phyloP scores from a whole-genome alignment of 352 stramenopile genomes.

The Nothophytophthora sp. region DNA sequence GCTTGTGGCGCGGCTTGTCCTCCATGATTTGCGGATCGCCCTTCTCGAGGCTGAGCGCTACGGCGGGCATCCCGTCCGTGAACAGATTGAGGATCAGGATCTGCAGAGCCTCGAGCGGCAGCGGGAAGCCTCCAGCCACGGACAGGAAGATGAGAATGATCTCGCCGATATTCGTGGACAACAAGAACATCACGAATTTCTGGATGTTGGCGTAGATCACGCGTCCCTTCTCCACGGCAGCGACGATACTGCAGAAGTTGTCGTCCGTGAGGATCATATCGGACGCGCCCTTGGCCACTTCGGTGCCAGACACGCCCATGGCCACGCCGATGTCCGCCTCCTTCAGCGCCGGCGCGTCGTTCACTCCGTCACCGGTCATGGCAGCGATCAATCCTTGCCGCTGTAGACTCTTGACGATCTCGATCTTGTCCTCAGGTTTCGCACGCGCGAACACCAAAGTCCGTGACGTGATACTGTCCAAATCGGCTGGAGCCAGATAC shows the following conservation, averaged over 20 bases:
- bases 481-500: slow-evolving; percentile 70
- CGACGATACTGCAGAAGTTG: slow-evolving; percentile 98
- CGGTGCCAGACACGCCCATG: slow-evolving; percentile 97
- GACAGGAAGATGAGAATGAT: slow-evolving; percentile 86
- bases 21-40: slow-evolving; percentile 70
- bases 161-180: slow-evolving; percentile 97
- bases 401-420: slow-evolving; percentile 96
- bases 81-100: slow-evolving; percentile 99
- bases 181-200: slow-evolving; percentile 98
- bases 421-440: slow-evolving; percentile 96
- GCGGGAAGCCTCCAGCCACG: slow-evolving; percentile 57
- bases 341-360: slow-evolving; percentile 97
- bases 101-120: slow-evolving; percentile 95
- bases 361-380: slow-evolving; percentile 98
- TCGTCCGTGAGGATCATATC: slow-evolving; percentile 99
- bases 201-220: slow-evolving; percentile 98
- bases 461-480: slow-evolving; percentile 88
- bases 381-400: slow-evolving; percentile 88
- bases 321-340: slow-evolving; percentile 96
- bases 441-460: slow-evolving; percentile 94
- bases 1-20: slow-evolving; percentile 57
- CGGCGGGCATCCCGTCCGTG: slow-evolving; percentile 91
- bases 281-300: slow-evolving; percentile 98
- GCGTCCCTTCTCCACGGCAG: slow-evolving; percentile 94
- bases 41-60: slow-evolving; percentile 73